Base-by-base conservation (phyloP, 345 rosid genomes). In the Hypericum androsaemum region DNA sequence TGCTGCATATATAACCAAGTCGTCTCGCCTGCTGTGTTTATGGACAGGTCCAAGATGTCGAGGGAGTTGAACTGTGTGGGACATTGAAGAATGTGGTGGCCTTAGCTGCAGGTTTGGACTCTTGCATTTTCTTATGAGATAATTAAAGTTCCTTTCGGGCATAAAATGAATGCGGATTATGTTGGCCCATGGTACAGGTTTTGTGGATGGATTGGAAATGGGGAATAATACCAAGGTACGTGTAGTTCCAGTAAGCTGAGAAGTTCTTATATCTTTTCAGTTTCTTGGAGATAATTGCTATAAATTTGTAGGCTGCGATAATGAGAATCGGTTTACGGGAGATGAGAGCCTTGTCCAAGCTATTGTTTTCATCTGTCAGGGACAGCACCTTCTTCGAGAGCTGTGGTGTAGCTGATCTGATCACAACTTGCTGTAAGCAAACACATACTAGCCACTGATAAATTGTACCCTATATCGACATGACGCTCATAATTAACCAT, bases 61-160 rank as follows among this genome's bases (percentile, higher is more conserved):
- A 83, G 77, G 98, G 98, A 52, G 96, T 92, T 12, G 96, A 92
- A 71, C 62, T 88, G 57, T 92, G 96, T 62, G 96, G 96, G 56
- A 92, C 98, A 5, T 77, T 92, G 77, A 92, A 92, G 80, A 92
- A 92, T 65, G 83, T 85, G 47, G 98, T 92, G 52, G 98, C 98
- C 55, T 53, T 92, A 5, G 98, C 96, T 40, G 94, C 94, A 48
- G 98, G 96, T 84, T 53, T 48, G 53, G 46, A 35, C 10, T 10
- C 7, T 39, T 8, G 10, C 41, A 65, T 5, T 58, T 39, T 14
- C 22, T 38, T 7, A 43, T 22, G 32, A 22, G 1, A 22, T 22
- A 22, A 22, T 1, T 22, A 22, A 22, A 22, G 32, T 22, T 22
- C 32, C 32, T 22, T 22, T 4, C 32, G 4, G 4, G 32, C 32